A percentile compares a stretch with the other conserved stretches of the same genome.
These are phyloP conservation scores for Trametopsis cervina DNA, from an alignment of 768 basidiomycete genomes.

Conservation along the genomic window DNA sequence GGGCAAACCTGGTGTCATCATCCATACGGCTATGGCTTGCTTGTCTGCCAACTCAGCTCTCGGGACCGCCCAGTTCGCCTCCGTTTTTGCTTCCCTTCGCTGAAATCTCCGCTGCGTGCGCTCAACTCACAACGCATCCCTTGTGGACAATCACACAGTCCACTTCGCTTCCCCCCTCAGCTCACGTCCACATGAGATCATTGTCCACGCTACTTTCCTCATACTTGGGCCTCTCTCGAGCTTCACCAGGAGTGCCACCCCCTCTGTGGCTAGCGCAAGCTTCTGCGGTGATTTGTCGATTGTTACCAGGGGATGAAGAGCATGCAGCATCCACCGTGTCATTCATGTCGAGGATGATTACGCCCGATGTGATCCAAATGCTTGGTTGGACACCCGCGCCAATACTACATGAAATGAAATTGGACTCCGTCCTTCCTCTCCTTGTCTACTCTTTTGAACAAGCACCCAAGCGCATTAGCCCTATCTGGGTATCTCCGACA, in stretches of 20 bases:
- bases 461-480: slow-evolving; percentile 38
- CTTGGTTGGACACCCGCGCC: slow-evolving; percentile 29
- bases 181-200: slow-evolving; percentile 38
- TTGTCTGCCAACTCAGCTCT: slow-evolving; percentile 40
- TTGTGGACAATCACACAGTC: slow-evolving; percentile 35
- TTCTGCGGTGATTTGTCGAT: slow-evolving; percentile 46
- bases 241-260: slow-evolving; percentile 46
- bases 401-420: slow-evolving; percentile 46
- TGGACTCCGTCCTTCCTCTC: slow-evolving; percentile 54
- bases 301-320: slow-evolving; percentile 70
- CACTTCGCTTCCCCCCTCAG: neutral
- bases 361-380: slow-evolving; percentile 31
- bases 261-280: slow-evolving; percentile 66
- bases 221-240: slow-evolving; percentile 54
- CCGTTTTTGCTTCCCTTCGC: slow-evolving; percentile 59
- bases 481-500: slow-evolving; percentile 39
- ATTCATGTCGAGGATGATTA: slow-evolving; percentile 21
- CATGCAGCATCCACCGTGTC: slow-evolving; percentile 26
- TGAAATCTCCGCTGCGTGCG: slow-evolving; percentile 46
- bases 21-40: slow-evolving; percentile 60
- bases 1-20: slow-evolving; percentile 35
- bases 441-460: slow-evolving; percentile 37
- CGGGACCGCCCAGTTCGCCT: slow-evolving; percentile 36
- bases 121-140: slow-evolving; percentile 40
- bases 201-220: slow-evolving; percentile 45